These are phyloP conservation scores for Aplosporella prunicola DNA, from an alignment of 2,329 filamentous ascomycete genomes.

Conservation along the genomic window DNA sequence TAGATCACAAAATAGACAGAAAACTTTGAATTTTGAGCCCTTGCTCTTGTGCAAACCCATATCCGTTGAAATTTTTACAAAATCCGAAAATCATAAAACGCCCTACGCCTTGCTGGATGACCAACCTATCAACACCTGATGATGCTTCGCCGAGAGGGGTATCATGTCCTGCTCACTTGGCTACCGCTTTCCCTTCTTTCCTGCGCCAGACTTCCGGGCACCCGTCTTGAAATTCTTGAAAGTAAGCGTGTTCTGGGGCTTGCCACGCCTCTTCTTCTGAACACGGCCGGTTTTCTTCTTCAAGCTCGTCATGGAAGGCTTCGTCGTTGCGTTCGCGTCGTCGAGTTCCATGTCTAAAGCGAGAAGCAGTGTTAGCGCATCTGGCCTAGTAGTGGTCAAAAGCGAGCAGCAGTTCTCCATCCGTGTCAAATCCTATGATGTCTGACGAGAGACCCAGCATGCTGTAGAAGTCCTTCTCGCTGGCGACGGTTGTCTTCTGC, in stretches of 20 bases:
- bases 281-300: slow-evolving; percentile 26
- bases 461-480: slow-evolving; percentile 27
- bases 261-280: slow-evolving; percentile 26
- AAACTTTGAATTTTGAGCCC: too few species aligned
- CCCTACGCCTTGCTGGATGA: neutral
- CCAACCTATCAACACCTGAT: neutral
- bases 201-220: slow-evolving; percentile 3
- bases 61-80: too few species aligned
- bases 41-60: too few species aligned
- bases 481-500: slow-evolving; percentile 6
- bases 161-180: neutral
- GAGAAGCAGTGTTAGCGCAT: slow-evolving; percentile 22
- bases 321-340: slow-evolving; percentile 12
- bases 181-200: slow-evolving; percentile 10
- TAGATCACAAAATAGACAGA: too few species aligned
- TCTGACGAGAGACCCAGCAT: slow-evolving; percentile 30
- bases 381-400: slow-evolving; percentile 25
- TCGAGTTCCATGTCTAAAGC: slow-evolving; percentile 33
- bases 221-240: slow-evolving; percentile 19
- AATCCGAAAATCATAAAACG: too few species aligned
- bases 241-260: slow-evolving; percentile 30
- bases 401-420: slow-evolving; percentile 27
- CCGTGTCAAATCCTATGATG: slow-evolving; percentile 28
- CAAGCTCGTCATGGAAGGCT: slow-evolving; percentile 14
- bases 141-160: neutral